These are phyloP conservation scores for Aspergillus brasiliensis DNA, from an alignment of 2,329 filamentous ascomycete species.

Conservation along the genomic window DNA sequence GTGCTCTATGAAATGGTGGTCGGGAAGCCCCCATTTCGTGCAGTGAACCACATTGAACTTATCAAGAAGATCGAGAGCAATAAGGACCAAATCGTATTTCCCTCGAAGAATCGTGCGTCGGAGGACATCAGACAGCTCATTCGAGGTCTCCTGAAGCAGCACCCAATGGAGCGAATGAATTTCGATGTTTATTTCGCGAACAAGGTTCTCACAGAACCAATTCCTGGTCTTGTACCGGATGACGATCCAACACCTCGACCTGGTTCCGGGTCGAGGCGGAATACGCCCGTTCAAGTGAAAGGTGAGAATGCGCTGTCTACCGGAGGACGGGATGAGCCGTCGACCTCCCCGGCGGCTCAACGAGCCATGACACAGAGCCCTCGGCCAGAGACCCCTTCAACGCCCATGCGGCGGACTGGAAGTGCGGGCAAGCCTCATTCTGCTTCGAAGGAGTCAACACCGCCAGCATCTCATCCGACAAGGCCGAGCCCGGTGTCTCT, in stretches of 20 bases:
- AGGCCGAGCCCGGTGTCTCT: slow-evolving; percentile 38
- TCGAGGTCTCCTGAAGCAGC: slow-evolving; percentile 77
- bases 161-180: slow-evolving; percentile 78
- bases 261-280: slow-evolving; percentile 21
- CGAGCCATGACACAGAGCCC: slow-evolving; percentile 40
- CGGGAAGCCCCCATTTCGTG: slow-evolving; percentile 86
- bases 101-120: slow-evolving; percentile 70
- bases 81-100: slow-evolving; percentile 83
- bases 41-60: slow-evolving; percentile 91
- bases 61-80: slow-evolving; percentile 87
- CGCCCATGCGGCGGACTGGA: slow-evolving; percentile 35
- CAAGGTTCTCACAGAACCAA: slow-evolving; percentile 69
- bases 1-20: slow-evolving; percentile 95
- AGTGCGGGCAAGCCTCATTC: slow-evolving; percentile 37
- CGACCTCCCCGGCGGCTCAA: slow-evolving; percentile 30
- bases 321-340: slow-evolving; percentile 25
- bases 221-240: slow-evolving; percentile 79
- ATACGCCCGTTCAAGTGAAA: slow-evolving; percentile 18
- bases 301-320: slow-evolving; percentile 27
- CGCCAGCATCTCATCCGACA: slow-evolving; percentile 30
- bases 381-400: slow-evolving; percentile 32
- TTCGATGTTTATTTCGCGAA: slow-evolving; percentile 86
- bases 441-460: slow-evolving; percentile 28
- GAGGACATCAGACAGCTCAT: slow-evolving; percentile 79
- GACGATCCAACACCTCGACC: slow-evolving; percentile 50